A percentile compares a stretch with the other conserved stretches of the same genome.
Evolutionary conservation across 2,329 filamentous ascomycete species (phyloP).

Genomic region (Scedosporium aurantiacum): DNA sequence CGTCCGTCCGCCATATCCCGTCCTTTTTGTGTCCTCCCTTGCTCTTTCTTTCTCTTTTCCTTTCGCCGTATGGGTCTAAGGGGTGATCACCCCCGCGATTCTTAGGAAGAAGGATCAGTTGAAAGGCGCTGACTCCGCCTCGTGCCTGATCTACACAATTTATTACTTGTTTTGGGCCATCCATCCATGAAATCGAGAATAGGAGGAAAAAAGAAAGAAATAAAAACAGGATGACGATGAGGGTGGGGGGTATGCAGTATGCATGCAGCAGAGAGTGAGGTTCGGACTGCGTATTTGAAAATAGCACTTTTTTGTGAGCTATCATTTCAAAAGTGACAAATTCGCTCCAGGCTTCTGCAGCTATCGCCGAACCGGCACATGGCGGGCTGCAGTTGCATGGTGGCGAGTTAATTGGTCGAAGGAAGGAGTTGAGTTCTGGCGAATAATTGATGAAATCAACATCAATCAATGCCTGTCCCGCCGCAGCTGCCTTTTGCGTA

Average conservation of each 20-base stretch:
- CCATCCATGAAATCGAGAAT: neutral
- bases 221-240: too few species aligned
- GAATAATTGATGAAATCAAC: too few species aligned
- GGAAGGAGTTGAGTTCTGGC: neutral
- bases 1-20: neutral
- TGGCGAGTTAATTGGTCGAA: too few species aligned
- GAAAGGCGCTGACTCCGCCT: neutral
- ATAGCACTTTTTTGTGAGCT: too few species aligned
- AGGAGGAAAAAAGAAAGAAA: neutral
- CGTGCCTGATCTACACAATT: neutral
- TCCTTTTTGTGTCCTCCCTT: neutral
- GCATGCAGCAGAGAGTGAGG: neutral
- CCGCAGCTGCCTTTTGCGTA: too few species aligned
- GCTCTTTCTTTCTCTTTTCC: neutral
- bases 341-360: too few species aligned
- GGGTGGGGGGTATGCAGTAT: neutral
- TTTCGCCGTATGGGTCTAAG: neutral
- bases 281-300: neutral
- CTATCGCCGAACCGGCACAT: too few species aligned
- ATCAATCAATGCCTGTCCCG: too few species aligned
- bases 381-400: too few species aligned
- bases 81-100: neutral
- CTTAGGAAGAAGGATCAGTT: neutral
- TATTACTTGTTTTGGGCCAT: neutral
- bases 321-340: too few species aligned